Percentiles rank a stretch among this genome's conserved stretches.
Conservation (phyloP, 768 basidiomycete species). For the Chlorophyllum brunneum region DNA sequence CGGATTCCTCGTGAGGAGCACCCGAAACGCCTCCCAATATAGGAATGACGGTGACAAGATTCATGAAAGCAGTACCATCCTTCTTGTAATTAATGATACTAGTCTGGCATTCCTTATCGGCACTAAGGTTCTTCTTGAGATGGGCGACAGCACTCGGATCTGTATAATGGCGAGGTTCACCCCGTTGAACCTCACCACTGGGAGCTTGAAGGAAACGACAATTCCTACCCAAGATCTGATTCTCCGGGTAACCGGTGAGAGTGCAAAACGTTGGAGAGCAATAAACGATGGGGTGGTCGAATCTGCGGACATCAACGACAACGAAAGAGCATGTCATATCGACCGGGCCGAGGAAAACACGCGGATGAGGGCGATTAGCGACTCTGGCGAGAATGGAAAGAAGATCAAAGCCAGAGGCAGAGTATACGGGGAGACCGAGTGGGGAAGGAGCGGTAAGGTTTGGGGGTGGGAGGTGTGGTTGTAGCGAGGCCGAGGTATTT, state of each 20-base stretch:
- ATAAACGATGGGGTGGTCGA: slow-evolving; percentile 87
- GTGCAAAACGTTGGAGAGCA: slow-evolving; percentile 80
- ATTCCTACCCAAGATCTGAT: slow-evolving; percentile 83
- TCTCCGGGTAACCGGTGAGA: slow-evolving; percentile 70
- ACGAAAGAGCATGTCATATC: slow-evolving; percentile 92
- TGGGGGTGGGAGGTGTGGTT: background rate
- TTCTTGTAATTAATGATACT: slow-evolving; percentile 87
- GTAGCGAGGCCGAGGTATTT: background rate
- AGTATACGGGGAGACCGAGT: slow-evolving; percentile 66
- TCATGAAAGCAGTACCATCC: slow-evolving; percentile 82
- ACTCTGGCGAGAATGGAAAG: slow-evolving; percentile 79
- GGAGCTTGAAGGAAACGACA: slow-evolving; percentile 91
- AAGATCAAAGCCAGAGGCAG: slow-evolving; percentile 87
- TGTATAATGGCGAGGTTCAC: slow-evolving; percentile 50
- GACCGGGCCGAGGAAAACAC: slow-evolving; percentile 81
- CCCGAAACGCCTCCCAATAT: slow-evolving; percentile 58
- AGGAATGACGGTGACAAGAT: slow-evolving; percentile 90
- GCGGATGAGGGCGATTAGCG: slow-evolving; percentile 67
- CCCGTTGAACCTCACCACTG: slow-evolving; percentile 35
- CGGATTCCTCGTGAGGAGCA: slow-evolving; percentile 51
- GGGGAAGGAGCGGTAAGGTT: slow-evolving; percentile 8
- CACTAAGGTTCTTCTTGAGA: slow-evolving; percentile 60
- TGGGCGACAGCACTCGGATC: slow-evolving; percentile 57
- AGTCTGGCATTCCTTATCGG: slow-evolving; percentile 86
- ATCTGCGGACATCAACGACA: slow-evolving; percentile 78